These are phyloP conservation scores for Amanita brunnescens DNA, from an alignment of 768 basidiomycete genomes.

Conservation along the genomic window DNA sequence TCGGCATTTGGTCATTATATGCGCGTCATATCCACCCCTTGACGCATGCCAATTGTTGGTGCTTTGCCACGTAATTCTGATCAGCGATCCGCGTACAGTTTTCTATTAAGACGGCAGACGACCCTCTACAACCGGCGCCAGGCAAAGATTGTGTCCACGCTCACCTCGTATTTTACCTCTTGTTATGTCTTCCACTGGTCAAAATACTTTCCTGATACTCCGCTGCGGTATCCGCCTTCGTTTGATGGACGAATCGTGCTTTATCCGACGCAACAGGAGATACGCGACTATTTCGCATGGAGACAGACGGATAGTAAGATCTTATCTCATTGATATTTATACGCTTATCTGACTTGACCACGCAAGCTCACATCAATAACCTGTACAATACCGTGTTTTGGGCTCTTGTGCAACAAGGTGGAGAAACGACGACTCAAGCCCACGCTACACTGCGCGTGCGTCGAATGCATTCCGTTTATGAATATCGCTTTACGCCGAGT, in stretches of 20 bases:
- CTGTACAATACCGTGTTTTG: conserved; percentile 95
- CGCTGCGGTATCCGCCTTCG: conserved; percentile 75
- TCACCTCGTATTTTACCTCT: conserved; percentile 86
- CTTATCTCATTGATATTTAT: not conserved
- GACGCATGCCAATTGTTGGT: conserved; percentile 2
- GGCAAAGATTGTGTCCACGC: conserved; percentile 77
- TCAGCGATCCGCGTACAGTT: conserved; percentile 40
- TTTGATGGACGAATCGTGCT: conserved; percentile 87
- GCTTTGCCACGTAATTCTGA: not conserved
- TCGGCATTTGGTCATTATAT: not conserved
- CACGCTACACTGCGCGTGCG: conserved; percentile 70
- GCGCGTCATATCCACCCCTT: not conserved
- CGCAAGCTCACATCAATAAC: conserved; percentile 94
- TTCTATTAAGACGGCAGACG: conserved; percentile 71
- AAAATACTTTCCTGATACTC: conserved; percentile 62
- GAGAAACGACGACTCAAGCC: conserved; percentile 69
- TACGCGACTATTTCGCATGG: conserved; percentile 94
- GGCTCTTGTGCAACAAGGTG: conserved; percentile 84
- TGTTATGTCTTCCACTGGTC: conserved; percentile 86
- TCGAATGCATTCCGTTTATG: not conserved
- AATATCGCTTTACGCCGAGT: not conserved
- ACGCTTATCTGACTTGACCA: not conserved
- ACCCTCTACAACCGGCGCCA: conserved; percentile 77
- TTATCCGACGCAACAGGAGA: conserved; percentile 64
- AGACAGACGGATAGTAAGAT: conserved; percentile 88